These are phyloP conservation scores for Rosa hybrid DNA, from an alignment of 331 rosid species.

Conservation along the genomic window DNA sequence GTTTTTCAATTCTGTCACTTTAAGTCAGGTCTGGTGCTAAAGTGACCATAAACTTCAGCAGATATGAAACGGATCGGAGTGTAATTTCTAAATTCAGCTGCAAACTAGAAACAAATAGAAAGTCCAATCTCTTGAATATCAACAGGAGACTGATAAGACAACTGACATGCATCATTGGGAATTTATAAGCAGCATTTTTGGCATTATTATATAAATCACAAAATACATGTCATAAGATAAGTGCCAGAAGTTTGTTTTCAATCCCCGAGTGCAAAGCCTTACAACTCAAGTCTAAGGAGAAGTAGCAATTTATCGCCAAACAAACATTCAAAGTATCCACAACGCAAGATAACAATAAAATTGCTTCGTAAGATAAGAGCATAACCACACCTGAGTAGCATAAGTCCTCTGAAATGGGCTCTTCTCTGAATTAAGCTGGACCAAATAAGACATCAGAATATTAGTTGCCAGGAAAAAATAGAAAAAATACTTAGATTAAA, in stretches of 20 bases:
- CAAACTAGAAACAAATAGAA: neutral
- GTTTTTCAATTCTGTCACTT: neutral
- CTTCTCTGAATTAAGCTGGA: slow-evolving; percentile 93
- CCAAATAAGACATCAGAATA: slow-evolving; percentile 22
- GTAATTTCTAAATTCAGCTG: neutral
- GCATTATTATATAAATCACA: neutral
- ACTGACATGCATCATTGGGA: neutral
- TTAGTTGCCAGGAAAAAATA: slow-evolving; percentile 3
- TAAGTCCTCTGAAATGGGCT: slow-evolving; percentile 99
- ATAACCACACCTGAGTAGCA: slow-evolving; percentile 83
- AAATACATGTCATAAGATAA: neutral
- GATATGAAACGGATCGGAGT: neutral
- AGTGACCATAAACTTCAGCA: neutral
- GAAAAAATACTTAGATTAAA: neutral
- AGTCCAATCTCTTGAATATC: neutral
- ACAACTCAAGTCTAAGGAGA: neutral
- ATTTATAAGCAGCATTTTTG: neutral
- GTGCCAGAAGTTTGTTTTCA: neutral
- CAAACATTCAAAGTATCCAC: neutral
- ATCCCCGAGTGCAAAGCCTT: neutral
- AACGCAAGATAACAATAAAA: slow-evolving; percentile 13
- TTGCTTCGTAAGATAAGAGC: slow-evolving; percentile 10
- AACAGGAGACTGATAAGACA: neutral
- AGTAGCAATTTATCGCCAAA: neutral
- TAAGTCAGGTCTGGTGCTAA: neutral